Base-by-base conservation (phyloP, 768 basidiomycete species). In the Pisolithus microcarpus region DNA sequence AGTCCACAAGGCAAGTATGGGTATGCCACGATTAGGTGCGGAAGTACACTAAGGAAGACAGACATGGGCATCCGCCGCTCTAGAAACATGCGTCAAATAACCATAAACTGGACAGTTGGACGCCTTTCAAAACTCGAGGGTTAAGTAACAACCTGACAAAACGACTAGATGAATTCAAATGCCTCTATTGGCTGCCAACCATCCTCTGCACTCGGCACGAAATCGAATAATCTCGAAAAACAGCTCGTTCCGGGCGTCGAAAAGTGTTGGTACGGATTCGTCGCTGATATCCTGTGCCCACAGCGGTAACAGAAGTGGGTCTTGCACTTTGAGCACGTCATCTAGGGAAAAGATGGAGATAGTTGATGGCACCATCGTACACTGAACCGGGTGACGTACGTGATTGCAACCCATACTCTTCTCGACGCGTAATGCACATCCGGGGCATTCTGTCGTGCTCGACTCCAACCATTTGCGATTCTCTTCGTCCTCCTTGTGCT, bases 331-430 rank as follows among this genome's bases (percentile, higher is more conserved):
- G 72, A 67, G 59, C 85, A 91, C 6, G 79, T 85, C 87, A 89
- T 89, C 87, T 88, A 53, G 36, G 42, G 23, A 46, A 30, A 6
- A 40, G 28, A 47, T 10, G 30, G 40, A 13, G 30, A 40, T 18
- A 47, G 2, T n/a, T n/a, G 26, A 43, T 3, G 31, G n/a, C n/a
- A n/a, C n/a, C n/a, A 18, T 39, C 38, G n/a, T 39, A 39, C 9
- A n/a, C n/a, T 8, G 10, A 46, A 31, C 38, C 31, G n/a, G 7
- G 46, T 43, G 38, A 71, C 84, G 55, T 70, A 91, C 91, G 69
- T 95, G 92, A 66, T 94, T 94, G 69, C 92, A 95, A 1, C 91
- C 91, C 52, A 75, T 57, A 16, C 74, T 78, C 68, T 90, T 89
- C 69, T 89, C 85, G 10, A 92, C 84, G 52, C 78, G 72, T 13